phyloP scores from a whole-genome alignment of 2,329 filamentous ascomycete species.

The Ascochyta lentis region DNA sequence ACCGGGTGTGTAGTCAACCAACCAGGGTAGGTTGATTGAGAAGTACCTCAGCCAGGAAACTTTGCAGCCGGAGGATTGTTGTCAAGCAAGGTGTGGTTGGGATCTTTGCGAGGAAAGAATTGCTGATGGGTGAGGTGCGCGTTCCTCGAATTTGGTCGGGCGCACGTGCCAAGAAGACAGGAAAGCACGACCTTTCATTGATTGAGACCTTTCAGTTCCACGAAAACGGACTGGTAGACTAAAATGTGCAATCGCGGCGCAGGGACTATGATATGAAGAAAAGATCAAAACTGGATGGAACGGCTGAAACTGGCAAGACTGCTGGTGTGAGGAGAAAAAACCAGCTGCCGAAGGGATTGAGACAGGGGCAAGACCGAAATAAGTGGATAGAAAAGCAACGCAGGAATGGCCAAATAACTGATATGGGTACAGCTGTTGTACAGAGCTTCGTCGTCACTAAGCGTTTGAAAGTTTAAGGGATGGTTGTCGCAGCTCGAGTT shows the following conservation, averaged over 20 bases:
- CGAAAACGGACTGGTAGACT: slow-evolving; percentile 7
- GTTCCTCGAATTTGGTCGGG: slow-evolving; percentile 33
- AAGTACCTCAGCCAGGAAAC: background rate
- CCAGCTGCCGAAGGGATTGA: background rate
- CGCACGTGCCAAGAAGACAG: slow-evolving; percentile 37
- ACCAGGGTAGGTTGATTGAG: background rate
- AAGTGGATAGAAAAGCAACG: slow-evolving; percentile 1
- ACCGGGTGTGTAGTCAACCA: background rate
- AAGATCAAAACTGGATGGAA: background rate
- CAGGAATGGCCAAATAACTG: background rate
- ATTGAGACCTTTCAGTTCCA: background rate
- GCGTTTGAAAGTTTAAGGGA: background rate
- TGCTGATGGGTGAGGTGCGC: slow-evolving; percentile 25
- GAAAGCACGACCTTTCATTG: slow-evolving; percentile 18
- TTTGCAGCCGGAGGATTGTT: background rate
- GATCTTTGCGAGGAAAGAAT: slow-evolving; percentile 14
- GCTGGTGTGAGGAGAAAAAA: slow-evolving; percentile 14
- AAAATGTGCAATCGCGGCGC: background rate
- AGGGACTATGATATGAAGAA: background rate
- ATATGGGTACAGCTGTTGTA: background rate
- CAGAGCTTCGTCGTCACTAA: background rate
- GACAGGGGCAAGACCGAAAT: slow-evolving; percentile 12
- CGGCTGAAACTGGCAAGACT: slow-evolving; percentile 18
- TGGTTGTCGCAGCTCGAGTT: slow-evolving; percentile 12
- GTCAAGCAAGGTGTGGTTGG: slow-evolving; percentile 3